phyloP scores from a whole-genome alignment of 345 rosid species.

The Nasturtium officinale region DNA sequence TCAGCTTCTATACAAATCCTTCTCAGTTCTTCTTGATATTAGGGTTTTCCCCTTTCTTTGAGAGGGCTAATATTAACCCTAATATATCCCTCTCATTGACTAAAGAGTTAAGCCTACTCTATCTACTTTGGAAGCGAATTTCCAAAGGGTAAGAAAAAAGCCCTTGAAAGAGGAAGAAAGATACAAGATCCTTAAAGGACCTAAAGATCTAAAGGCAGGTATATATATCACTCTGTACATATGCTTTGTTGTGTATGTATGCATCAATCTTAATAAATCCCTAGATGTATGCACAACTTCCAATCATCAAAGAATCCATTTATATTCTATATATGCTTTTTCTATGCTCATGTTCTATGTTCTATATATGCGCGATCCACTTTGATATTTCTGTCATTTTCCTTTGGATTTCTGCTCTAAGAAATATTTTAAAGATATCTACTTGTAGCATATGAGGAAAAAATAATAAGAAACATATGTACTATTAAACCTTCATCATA shows the following conservation, averaged over 20 bases:
- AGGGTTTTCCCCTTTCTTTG: slow-evolving; percentile 40
- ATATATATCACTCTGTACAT: slow-evolving; percentile 6
- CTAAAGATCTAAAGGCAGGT: slow-evolving; percentile 42
- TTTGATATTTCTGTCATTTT: slow-evolving; percentile 26
- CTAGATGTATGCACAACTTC: slow-evolving; percentile 20
- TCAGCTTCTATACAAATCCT: slow-evolving; percentile 35
- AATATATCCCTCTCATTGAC: slow-evolving; percentile 37
- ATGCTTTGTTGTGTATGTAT: slow-evolving; percentile 3
- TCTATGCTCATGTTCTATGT: slow-evolving; percentile 13
- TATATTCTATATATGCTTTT: slow-evolving; percentile 4
- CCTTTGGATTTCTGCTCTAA: slow-evolving; percentile 20
- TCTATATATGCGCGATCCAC: not conserved
- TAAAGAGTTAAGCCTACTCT: slow-evolving; percentile 43
- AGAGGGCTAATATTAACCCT: slow-evolving; percentile 35
- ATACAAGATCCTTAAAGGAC: slow-evolving; percentile 39
- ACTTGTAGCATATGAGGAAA: slow-evolving; percentile 18
- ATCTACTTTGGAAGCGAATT: slow-evolving; percentile 39
- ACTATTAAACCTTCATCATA: slow-evolving; percentile 15
- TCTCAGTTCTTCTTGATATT: slow-evolving; percentile 40
- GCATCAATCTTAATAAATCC: slow-evolving; percentile 15
- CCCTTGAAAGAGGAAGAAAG: slow-evolving; percentile 45
- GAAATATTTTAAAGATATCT: slow-evolving; percentile 2
- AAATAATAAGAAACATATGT: not conserved
- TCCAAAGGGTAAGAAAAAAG: slow-evolving; percentile 38
- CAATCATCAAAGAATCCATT: slow-evolving; percentile 3